Percentiles rank a stretch among this genome's conserved stretches.
Evolutionary conservation across 1,139 yeast species (phyloP).

Genomic region (Suzukiozyma palmioleophila): DNA sequence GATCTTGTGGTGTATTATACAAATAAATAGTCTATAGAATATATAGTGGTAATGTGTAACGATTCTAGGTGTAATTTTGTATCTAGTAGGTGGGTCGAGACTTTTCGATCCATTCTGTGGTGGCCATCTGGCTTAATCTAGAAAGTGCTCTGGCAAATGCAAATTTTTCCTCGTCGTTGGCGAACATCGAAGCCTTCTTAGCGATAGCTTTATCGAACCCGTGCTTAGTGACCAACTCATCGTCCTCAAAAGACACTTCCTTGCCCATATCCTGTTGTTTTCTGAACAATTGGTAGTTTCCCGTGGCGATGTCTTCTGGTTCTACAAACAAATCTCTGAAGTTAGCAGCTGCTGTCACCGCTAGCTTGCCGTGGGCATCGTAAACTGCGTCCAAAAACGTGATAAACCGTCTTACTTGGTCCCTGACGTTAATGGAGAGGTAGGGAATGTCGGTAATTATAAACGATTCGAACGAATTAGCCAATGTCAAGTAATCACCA

Average conservation of each 20-base stretch:
- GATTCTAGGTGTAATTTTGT: background rate
- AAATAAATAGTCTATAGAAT: constrained; percentile 1
- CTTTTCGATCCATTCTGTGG: constrained; percentile 80
- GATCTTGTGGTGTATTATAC: background rate
- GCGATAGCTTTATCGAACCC: constrained; percentile 74
- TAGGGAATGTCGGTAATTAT: constrained; percentile 90
- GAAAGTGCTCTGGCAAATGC: constrained; percentile 95
- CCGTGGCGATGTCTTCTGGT: constrained; percentile 60
- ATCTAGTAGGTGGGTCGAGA: constrained; percentile 8
- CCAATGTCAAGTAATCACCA: constrained; percentile 86
- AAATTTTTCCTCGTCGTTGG: constrained; percentile 86
- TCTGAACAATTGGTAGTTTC: constrained; percentile 48
- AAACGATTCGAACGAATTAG: constrained; percentile 71
- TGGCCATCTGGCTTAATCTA: constrained; percentile 89
- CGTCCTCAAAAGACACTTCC: constrained; percentile 48
- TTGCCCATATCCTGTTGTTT: constrained; percentile 27
- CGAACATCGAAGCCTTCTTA: constrained; percentile 77
- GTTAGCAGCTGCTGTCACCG: constrained; percentile 84
- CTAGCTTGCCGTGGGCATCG: constrained; percentile 81
- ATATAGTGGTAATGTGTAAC: background rate
- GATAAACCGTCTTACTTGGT: constrained; percentile 82
- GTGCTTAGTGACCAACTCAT: constrained; percentile 61
- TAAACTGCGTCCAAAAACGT: constrained; percentile 94
- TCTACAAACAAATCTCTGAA: constrained; percentile 84
- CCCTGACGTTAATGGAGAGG: constrained; percentile 71